Base-by-base conservation (phyloP, 345 rosid species). In the Bruguiera gymnorhiza region DNA sequence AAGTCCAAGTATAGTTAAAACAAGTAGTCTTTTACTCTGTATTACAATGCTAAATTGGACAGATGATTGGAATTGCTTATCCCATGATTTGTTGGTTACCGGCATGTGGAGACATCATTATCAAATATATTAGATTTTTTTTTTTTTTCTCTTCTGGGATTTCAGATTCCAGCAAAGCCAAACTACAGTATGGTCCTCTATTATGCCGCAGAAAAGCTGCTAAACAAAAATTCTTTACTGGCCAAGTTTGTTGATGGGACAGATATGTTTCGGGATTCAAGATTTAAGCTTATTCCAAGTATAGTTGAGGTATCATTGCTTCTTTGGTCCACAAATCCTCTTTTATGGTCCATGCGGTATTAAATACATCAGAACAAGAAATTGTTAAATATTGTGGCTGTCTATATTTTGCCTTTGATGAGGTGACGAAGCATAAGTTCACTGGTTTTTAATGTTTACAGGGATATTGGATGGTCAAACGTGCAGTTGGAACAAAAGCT, bases 401-500 rank as follows among this genome's bases (percentile, higher is more conserved):
- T 34, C 66, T 63, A 53, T 30, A 52, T 54, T 50, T 64, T 50
- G 23, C 69, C 65, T 68, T 59, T 31, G 37, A 65, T n/a, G 52
- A 19, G 53, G 39, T 21, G 19, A 65, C 23, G 60, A 20, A 24
- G 60, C 52, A 51, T 16, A 58, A 66, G 20, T 24, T 69, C 73
- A 58, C 67, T 23, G 23, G 66, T 73, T 62, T 62, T 39, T 10
- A 67, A 70, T 56, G 48, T 52, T 60, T 69, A 54, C 83, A 94
- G 99, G 99, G 99, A 65, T 92, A 95, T 57, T 95, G 99, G 99
- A 95, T 95, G 97, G 99, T 95, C 77, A 95, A 95, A 86, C 96
- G 99, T 51, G 97, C 99, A 0, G 99, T 95, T 74, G 99, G 98
- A 76, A 86, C 97, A 60, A 95, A 95, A 83, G 99, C 97, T 54